Percentiles rank a stretch among this genome's conserved stretches.
Evolutionary conservation across 352 stramenopile species (phyloP).

Genomic region (Phytophthora sp.): DNA sequence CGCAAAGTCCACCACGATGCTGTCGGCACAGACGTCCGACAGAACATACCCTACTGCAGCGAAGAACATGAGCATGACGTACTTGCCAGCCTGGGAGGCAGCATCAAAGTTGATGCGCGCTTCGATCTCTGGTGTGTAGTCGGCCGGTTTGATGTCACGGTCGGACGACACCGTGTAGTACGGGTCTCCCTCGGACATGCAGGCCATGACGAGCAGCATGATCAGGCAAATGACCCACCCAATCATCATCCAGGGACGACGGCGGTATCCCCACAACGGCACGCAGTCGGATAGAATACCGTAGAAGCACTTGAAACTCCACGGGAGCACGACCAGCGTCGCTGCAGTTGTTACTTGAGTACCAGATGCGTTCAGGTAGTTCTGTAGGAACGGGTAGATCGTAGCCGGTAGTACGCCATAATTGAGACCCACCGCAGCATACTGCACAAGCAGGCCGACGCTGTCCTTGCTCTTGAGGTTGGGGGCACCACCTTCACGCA

Average conservation of each 20-base stretch:
- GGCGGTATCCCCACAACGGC: constrained; percentile 61
- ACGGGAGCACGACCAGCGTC: constrained; percentile 47
- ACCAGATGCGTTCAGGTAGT: constrained; percentile 56
- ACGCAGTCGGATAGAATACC: constrained; percentile 65
- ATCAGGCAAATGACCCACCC: constrained; percentile 56
- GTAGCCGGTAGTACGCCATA: constrained; percentile 50
- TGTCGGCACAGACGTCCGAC: constrained; percentile 76
- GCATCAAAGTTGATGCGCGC: constrained; percentile 45
- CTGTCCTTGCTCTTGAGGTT: constrained; percentile 38
- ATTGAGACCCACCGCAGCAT: constrained; percentile 54
- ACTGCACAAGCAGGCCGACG: constrained; percentile 56
- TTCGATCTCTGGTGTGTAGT: constrained; percentile 37
- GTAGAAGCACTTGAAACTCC: constrained; percentile 75
- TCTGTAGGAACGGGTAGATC: constrained; percentile 59
- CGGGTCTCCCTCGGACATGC: constrained; percentile 44
- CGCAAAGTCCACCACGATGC: constrained; percentile 49
- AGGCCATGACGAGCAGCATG: constrained; percentile 55
- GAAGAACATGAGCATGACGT: constrained; percentile 77
- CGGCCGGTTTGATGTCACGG: constrained; percentile 16
- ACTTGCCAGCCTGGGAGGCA: constrained; percentile 46
- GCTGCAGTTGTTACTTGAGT: constrained; percentile 33
- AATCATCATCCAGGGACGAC: constrained; percentile 69
- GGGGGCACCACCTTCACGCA: constrained; percentile 46
- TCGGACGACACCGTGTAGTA: constrained; percentile 48
- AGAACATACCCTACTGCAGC: constrained; percentile 78